phyloP scores from a whole-genome alignment of 768 basidiomycete genomes.

The Mycena haematopus region DNA sequence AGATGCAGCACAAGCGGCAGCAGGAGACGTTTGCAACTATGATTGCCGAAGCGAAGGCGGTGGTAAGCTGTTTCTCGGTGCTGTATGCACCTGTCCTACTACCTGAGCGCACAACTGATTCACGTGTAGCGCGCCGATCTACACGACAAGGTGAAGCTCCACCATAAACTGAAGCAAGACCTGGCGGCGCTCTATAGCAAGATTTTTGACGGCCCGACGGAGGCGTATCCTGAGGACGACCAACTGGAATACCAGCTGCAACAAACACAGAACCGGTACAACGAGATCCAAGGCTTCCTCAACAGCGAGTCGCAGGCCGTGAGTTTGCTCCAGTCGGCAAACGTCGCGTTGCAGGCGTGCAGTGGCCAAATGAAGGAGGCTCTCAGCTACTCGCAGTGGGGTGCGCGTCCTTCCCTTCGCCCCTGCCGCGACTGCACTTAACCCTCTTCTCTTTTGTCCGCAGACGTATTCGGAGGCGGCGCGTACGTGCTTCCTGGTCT shows the following conservation, averaged over 20 bases:
- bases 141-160: conserved; percentile 36
- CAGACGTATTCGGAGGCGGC: conserved; percentile 52
- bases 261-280: conserved; percentile 40
- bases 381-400: conserved; percentile 47
- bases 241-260: conserved; percentile 46
- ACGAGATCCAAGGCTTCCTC: conserved; percentile 42
- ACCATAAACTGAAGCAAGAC: conserved; percentile 43
- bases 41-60: conserved; percentile 42
- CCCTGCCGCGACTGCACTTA: neutral
- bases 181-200: conserved; percentile 45
- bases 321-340: conserved; percentile 46
- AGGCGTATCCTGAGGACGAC: conserved; percentile 55
- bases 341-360: conserved; percentile 41
- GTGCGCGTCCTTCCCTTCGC: conserved; percentile 30
- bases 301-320: conserved; percentile 49
- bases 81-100: neutral
- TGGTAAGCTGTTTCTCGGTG: conserved; percentile 38
- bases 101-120: neutral
- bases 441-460: neutral
- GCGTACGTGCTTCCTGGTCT: conserved; percentile 33
- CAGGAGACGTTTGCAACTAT: conserved; percentile 40
- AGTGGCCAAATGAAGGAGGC: conserved; percentile 44
- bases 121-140: conserved; percentile 41
- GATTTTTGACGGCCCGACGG: conserved; percentile 51
- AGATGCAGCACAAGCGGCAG: conserved; percentile 46